A percentile compares a stretch with the other conserved stretches of the same genome.
phyloP scores from a whole-genome alignment of 371 early-diverging fungal genomes.

The Apophysomyces ossiformis region DNA sequence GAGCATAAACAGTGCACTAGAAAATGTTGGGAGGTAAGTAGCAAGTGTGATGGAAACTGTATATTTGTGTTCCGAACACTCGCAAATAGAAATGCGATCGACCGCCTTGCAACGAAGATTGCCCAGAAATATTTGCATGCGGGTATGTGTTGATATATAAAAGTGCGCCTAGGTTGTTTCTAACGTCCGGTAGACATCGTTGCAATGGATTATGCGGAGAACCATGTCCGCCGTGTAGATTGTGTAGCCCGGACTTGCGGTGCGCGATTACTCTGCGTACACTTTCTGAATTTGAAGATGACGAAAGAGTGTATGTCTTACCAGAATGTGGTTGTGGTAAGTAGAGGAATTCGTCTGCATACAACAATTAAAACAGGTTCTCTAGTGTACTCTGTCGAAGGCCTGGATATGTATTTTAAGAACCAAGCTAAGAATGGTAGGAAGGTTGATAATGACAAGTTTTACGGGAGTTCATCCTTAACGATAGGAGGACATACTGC shows the following conservation, averaged over 20 bases:
- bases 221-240: slow-evolving; percentile 46
- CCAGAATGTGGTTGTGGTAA: slow-evolving; percentile 59
- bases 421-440: slow-evolving; percentile 45
- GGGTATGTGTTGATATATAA: slow-evolving; percentile 28
- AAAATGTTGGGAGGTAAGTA: slow-evolving; percentile 41
- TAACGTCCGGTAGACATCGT: slow-evolving; percentile 30
- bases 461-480: background rate
- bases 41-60: background rate
- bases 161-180: background rate
- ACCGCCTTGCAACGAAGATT: slow-evolving; percentile 44
- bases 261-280: slow-evolving; percentile 45
- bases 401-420: slow-evolving; percentile 45
- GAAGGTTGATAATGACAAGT: background rate
- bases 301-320: slow-evolving; percentile 39
- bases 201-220: slow-evolving; percentile 57
- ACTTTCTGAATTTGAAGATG: slow-evolving; percentile 40
- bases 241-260: slow-evolving; percentile 28
- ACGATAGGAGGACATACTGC: slow-evolving; percentile 39
- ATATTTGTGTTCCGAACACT: background rate
- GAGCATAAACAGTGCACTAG: slow-evolving; percentile 41
- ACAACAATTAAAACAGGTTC: too few relatives aligned
- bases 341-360: background rate
- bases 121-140: slow-evolving; percentile 33
- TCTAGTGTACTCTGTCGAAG: slow-evolving; percentile 44
- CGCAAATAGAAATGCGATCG: slow-evolving; percentile 46